Evolutionary conservation across 192 early-diverging fungal genomes (phyloP), one percentile per base, ranked within the genome.

Genomic region (Coemansia sp.): DNA sequence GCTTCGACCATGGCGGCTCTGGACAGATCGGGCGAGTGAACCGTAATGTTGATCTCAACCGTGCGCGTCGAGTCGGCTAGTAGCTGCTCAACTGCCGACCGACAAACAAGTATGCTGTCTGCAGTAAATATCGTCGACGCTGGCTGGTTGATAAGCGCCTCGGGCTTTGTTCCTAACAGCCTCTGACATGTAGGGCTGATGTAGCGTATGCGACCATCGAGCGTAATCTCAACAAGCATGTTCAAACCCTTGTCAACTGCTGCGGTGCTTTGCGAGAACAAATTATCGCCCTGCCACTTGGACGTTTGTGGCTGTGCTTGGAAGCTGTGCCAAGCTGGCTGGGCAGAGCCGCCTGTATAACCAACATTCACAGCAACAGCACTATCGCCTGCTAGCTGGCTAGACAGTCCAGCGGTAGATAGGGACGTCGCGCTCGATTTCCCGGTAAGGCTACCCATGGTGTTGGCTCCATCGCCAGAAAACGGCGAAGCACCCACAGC

Each of bases 181-280:
- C 53, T 69, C 41, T 45, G 70, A 19, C 79, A 70, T 4, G 73
- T 69, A 1, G 79, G 79, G 35, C 79, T 81, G 45, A 81, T 73
- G 16, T 81, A 81, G 29, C 79, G 69, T 7, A 81, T 75, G 27
- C 70, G 73, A 19, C 74, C 79, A 4, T 81, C 79, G 37, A 81
- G 42, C 6, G 63, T 45, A 2, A 75, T 51, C 59, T 81, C 79
- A 1, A 81, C 41, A 6, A 81, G 64, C 73, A 81, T 76, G 36
- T 76, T 81, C 16, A 76, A 62, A 0, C 74, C 70, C 34, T 64
- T 72, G 57, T 81, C 79, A 7, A 68, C 62, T 4, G 53, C 72
- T 1, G 72, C 34, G 1, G 59, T 40, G 21, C 56, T 70, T 37
- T 66, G 67, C 34, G 45, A 33, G 13, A 37, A 27, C 8, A 13